A percentile compares a stretch with the other conserved stretches of the same genome.
phyloP scores from a whole-genome alignment of 2,329 filamentous ascomycete species.

The Diplodia seriata region DNA sequence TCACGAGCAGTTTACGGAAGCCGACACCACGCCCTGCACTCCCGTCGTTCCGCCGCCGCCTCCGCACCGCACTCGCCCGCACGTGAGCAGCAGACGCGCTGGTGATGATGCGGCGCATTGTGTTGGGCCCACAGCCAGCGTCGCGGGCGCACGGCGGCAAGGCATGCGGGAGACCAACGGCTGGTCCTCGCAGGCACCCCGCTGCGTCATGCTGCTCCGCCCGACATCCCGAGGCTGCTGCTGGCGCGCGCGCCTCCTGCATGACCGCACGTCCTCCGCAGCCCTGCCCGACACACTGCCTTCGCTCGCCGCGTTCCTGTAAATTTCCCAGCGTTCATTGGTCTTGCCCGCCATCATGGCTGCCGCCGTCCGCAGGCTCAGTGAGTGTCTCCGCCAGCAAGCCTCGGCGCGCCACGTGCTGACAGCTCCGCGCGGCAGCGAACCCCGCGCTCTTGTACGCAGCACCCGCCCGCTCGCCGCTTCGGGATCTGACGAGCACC shows the following conservation, averaged over 20 bases:
- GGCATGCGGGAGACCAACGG: conserved; percentile 16
- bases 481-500: conserved; percentile 4
- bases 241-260: conserved; percentile 24
- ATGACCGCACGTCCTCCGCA: conserved; percentile 25
- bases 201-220: conserved; percentile 27
- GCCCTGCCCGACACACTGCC: conserved; percentile 22
- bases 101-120: neutral
- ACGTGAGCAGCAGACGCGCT: conserved; percentile 10
- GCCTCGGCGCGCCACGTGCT: conserved; percentile 20
- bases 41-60: conserved; percentile 18
- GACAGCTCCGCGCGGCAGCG: conserved; percentile 34
- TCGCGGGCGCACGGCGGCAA: neutral
- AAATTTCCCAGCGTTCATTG: conserved; percentile 20
- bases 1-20: conserved; percentile 29
- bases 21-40: conserved; percentile 3
- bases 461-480: neutral
- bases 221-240: conserved; percentile 12
- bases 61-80: neutral
- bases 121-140: neutral
- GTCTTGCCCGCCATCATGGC: conserved; percentile 12
- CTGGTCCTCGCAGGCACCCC: conserved; percentile 6
- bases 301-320: conserved; percentile 13
- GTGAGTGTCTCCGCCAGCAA: conserved; percentile 17
- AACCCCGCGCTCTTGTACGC: conserved; percentile 52
- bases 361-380: conserved; percentile 28